Conservation (phyloP, 805 yeast genomes). For the Monosporozyma unispora region DNA sequence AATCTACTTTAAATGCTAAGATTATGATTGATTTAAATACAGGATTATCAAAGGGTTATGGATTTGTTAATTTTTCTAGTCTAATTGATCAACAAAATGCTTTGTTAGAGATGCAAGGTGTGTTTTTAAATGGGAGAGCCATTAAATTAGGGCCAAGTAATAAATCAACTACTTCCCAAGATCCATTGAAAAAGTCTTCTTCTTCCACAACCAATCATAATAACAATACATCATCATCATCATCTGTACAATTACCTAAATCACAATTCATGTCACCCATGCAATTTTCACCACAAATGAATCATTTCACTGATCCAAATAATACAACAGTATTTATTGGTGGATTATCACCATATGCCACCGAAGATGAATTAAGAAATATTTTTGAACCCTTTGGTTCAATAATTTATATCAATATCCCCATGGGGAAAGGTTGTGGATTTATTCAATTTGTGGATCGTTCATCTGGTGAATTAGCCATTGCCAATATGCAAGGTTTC, state of each 20-base stretch:
- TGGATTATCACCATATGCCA: slow-evolving; percentile 49
- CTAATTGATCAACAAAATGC: slow-evolving; percentile 66
- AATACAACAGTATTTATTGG: slow-evolving; percentile 70
- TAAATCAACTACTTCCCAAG: not conserved
- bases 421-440: slow-evolving; percentile 70
- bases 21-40: slow-evolving; percentile 69
- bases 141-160: slow-evolving; percentile 64
- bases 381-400: slow-evolving; percentile 63
- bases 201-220: not conserved
- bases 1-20: slow-evolving; percentile 67
- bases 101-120: slow-evolving; percentile 73
- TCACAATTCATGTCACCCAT: slow-evolving; percentile 23
- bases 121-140: slow-evolving; percentile 59
- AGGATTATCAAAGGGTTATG: slow-evolving; percentile 72
- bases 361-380: slow-evolving; percentile 52
- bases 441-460: slow-evolving; percentile 76
- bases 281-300: slow-evolving; percentile 46
- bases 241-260: not conserved
- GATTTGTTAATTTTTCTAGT: slow-evolving; percentile 70
- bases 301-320: slow-evolving; percentile 67
- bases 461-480: slow-evolving; percentile 77
- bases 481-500: slow-evolving; percentile 81
- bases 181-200: not conserved
- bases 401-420: slow-evolving; percentile 69
- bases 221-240: too few species aligned